These are phyloP conservation scores for Pleurotus sapidus DNA, from an alignment of 768 basidiomycete species.

Conservation along the genomic window DNA sequence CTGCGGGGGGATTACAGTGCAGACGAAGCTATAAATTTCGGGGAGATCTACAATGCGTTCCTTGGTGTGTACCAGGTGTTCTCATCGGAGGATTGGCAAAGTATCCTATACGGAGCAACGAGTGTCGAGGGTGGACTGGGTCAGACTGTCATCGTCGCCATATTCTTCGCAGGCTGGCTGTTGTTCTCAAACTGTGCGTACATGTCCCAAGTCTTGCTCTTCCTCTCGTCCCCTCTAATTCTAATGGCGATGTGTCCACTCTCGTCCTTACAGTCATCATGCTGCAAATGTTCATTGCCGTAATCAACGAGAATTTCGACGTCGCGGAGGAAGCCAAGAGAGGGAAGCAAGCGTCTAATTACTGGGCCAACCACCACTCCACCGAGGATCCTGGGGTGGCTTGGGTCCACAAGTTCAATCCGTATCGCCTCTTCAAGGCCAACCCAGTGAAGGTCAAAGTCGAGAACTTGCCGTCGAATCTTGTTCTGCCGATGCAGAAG, in stretches of 20 bases:
- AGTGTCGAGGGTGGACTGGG: constrained; percentile 58
- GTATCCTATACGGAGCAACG: constrained; percentile 62
- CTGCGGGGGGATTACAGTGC: constrained; percentile 76
- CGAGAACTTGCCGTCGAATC: constrained; percentile 65
- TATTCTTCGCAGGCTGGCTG: constrained; percentile 83
- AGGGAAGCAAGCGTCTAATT: constrained; percentile 71
- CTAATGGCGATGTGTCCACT: constrained; percentile 1
- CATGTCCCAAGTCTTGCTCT: constrained; percentile 1
- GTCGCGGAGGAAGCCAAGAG: constrained; percentile 91
- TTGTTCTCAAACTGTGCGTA: constrained; percentile 87
- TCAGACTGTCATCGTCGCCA: constrained; percentile 66
- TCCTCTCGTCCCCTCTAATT: background rate
- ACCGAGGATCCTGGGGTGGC: constrained; percentile 39
- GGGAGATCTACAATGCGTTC: constrained; percentile 81
- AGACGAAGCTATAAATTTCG: constrained; percentile 64
- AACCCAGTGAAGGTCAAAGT: constrained; percentile 72
- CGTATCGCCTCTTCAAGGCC: constrained; percentile 80
- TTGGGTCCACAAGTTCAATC: constrained; percentile 81
- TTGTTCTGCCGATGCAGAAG: constrained; percentile 80
- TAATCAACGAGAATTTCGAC: constrained; percentile 94
- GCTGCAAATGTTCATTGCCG: constrained; percentile 95
- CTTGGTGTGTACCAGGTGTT: constrained; percentile 86
- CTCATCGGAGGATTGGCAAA: constrained; percentile 95
- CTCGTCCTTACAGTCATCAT: constrained; percentile 67
- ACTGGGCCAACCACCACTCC: constrained; percentile 53